phyloP scores from a whole-genome alignment of 768 basidiomycete species.

The Mycena albidolilacea region DNA sequence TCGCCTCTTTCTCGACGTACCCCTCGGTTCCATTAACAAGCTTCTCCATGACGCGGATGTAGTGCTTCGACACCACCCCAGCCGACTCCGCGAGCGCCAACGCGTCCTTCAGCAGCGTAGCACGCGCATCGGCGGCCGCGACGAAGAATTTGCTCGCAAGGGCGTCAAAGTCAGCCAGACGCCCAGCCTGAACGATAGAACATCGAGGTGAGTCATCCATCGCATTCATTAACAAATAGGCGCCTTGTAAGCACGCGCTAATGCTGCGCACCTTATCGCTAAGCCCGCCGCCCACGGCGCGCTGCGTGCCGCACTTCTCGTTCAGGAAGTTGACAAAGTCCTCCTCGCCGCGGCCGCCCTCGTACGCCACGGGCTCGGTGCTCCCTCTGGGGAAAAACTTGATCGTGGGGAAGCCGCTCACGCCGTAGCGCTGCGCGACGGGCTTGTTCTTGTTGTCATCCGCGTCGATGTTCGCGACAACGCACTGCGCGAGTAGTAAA shows the following conservation, averaged over 20 bases:
- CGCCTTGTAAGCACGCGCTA: neutral
- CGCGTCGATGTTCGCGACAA: slow-evolving; percentile 93
- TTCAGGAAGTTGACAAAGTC: slow-evolving; percentile 88
- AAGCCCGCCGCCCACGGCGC: slow-evolving; percentile 87
- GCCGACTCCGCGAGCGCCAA: slow-evolving; percentile 62
- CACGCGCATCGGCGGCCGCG: slow-evolving; percentile 68
- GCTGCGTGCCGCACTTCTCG: slow-evolving; percentile 88
- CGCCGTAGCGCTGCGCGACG: slow-evolving; percentile 78
- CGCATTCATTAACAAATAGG: slow-evolving; percentile 24
- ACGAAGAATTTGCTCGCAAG: slow-evolving; percentile 84
- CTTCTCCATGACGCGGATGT: slow-evolving; percentile 93
- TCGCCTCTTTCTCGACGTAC: slow-evolving; percentile 90
- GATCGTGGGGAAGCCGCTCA: slow-evolving; percentile 92
- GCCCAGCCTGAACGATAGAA: slow-evolving; percentile 76
- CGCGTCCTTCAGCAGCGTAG: slow-evolving; percentile 79
- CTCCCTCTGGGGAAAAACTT: slow-evolving; percentile 91
- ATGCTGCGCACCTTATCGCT: slow-evolving; percentile 68
- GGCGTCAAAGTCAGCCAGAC: slow-evolving; percentile 80
- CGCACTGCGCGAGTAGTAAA: slow-evolving; percentile 66
- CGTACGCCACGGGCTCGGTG: slow-evolving; percentile 77
- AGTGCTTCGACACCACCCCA: slow-evolving; percentile 77
- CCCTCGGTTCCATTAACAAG: slow-evolving; percentile 75
- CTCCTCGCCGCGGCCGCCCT: slow-evolving; percentile 77
- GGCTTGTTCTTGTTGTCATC: slow-evolving; percentile 86
- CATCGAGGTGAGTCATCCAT: slow-evolving; percentile 17